Conservation (phyloP, 257 asterid species). For the Primulina eburnea region DNA sequence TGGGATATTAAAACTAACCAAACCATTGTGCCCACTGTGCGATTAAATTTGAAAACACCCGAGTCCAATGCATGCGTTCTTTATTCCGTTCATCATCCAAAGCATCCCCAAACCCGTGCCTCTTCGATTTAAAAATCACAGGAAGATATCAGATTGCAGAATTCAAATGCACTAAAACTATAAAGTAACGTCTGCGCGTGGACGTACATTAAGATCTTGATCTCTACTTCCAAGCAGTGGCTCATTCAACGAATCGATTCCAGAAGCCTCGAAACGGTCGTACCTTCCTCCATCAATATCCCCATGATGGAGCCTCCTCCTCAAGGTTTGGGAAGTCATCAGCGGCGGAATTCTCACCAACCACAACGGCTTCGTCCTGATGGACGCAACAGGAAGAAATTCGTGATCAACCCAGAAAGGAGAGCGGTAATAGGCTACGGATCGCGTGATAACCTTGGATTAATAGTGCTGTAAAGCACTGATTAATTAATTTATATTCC, state of each 20-base stretch:
- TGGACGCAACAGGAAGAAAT: background rate
- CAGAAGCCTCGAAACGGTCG: constrained; percentile 50
- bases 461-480: too few relatives aligned
- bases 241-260: constrained; percentile 54
- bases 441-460: too few relatives aligned
- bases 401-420: background rate
- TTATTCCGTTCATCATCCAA: constrained; percentile 62
- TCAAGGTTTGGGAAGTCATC: constrained; percentile 73
- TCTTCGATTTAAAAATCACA: constrained; percentile 30
- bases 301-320: constrained; percentile 78
- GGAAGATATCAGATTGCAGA: constrained; percentile 8
- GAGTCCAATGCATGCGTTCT: constrained; percentile 73
- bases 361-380: too few relatives aligned
- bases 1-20: constrained; percentile 44
- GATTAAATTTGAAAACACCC: constrained; percentile 67
- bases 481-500: too few relatives aligned
- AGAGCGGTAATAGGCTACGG: too few relatives aligned
- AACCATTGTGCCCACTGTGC: constrained; percentile 98
- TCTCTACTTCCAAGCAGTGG: constrained; percentile 64
- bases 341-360: background rate
- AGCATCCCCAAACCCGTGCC: constrained; percentile 41
- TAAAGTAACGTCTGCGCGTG: constrained; percentile 49
- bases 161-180: background rate
- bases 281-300: constrained; percentile 67
- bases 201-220: constrained; percentile 12